phyloP scores from a whole-genome alignment of 1,284 basidiomycete species.

The Moesziomyces sp. region DNA sequence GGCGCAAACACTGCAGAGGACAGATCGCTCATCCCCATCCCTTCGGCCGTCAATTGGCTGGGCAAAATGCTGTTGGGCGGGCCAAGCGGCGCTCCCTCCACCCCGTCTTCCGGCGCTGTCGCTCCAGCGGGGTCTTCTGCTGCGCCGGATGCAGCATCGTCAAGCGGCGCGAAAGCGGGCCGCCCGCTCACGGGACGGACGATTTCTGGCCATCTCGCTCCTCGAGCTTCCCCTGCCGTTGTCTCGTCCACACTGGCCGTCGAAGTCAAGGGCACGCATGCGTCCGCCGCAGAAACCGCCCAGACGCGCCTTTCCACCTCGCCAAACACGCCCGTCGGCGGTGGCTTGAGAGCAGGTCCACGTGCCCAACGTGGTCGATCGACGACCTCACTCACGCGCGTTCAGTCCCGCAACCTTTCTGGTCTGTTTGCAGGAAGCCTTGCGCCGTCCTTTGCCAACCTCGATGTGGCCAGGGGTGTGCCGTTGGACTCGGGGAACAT shows the following conservation, averaged over 20 bases:
- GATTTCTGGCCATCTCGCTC: conserved; percentile 39
- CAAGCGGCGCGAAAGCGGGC: conserved; percentile 8
- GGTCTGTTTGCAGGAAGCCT: conserved; percentile 54
- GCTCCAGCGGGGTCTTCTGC: conserved; percentile 4
- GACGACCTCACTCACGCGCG: conserved; percentile 39
- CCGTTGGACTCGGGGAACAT: conserved; percentile 5
- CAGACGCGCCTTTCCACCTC: conserved; percentile 19
- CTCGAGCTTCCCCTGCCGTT: conserved; percentile 52
- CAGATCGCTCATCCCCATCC: conserved; percentile 43
- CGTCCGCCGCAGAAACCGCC: conserved; percentile 34
- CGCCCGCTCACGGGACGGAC: conserved; percentile 21
- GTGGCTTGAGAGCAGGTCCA: conserved; percentile 32
- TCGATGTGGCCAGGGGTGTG: conserved; percentile 7
- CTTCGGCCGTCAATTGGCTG: conserved; percentile 53
- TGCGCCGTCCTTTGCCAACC: conserved; percentile 4
- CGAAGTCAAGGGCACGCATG: conserved; percentile 56
- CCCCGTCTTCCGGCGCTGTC: conserved; percentile 11
- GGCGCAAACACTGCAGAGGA: conserved; percentile 47
- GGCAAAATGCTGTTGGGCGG: conserved; percentile 52
- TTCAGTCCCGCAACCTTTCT: conserved; percentile 51
- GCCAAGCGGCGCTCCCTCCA: conserved; percentile 15
- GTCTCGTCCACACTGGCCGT: conserved; percentile 52
- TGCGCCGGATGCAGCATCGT: conserved; percentile 16
- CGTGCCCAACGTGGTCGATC: conserved; percentile 41
- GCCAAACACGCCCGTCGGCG: conserved; percentile 13